These are phyloP conservation scores for Ajuga reptans DNA, from an alignment of 305 asterid genomes.

Conservation along the genomic window DNA sequence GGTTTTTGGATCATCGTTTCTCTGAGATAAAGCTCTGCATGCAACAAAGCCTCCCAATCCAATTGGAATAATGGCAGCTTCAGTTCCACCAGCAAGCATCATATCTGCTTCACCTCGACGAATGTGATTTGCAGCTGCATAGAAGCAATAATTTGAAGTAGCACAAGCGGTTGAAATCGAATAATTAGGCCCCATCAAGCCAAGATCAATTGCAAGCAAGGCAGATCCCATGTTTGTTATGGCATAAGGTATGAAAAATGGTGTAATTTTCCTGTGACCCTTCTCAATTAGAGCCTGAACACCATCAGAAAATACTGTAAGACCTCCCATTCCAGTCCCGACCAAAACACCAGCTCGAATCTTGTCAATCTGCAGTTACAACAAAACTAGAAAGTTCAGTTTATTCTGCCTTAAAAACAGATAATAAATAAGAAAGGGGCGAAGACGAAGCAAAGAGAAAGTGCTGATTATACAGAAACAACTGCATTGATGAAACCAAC, in stretches of 20 bases:
- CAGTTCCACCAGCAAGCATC: slow-evolving; percentile 92
- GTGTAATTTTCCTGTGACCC: slow-evolving; percentile 83
- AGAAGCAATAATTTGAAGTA: slow-evolving; percentile 83
- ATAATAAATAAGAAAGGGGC: background rate
- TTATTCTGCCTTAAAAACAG: background rate
- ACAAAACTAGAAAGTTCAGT: slow-evolving; percentile 16
- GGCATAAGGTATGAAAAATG: slow-evolving; percentile 89
- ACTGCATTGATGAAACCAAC: slow-evolving; percentile 3
- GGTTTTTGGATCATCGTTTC: slow-evolving; percentile 85
- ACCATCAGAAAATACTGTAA: slow-evolving; percentile 73
- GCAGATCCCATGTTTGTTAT: slow-evolving; percentile 95
- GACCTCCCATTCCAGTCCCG: slow-evolving; percentile 97
- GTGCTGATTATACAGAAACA: background rate
- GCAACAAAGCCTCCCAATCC: slow-evolving; percentile 95
- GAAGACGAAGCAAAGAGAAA: background rate
- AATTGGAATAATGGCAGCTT: slow-evolving; percentile 78
- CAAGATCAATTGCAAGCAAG: slow-evolving; percentile 83
- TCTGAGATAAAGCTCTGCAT: slow-evolving; percentile 84
- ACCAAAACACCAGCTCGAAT: slow-evolving; percentile 79
- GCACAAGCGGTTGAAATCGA: slow-evolving; percentile 96
- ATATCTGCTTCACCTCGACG: slow-evolving; percentile 95
- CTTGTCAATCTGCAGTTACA: slow-evolving; percentile 61
- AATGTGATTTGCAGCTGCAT: slow-evolving; percentile 93
- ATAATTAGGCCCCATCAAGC: slow-evolving; percentile 95
- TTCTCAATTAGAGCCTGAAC: slow-evolving; percentile 76